Conservation (phyloP, 371 early-diverging fungal species). For the Actinomortierella wolfii region DNA sequence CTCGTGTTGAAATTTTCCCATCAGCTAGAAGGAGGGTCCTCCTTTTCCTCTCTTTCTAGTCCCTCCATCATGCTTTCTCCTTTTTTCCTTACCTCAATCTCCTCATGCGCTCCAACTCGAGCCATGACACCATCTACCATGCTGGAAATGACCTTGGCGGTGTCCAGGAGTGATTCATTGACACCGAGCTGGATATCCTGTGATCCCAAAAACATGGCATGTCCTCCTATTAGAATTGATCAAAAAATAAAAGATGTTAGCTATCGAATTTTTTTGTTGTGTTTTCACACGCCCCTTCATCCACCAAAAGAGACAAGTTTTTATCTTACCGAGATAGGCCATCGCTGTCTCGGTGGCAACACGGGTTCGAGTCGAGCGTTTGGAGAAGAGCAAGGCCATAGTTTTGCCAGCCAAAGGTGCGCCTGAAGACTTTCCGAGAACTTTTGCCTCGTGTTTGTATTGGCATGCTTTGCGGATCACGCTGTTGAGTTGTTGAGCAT, state of each 20-base stretch:
- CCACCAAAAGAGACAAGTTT: neutral
- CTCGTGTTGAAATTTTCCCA: too few species aligned
- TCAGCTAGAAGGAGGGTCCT: too few species aligned
- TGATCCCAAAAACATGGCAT: slow-evolving; percentile 90
- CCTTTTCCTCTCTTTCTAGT: too few species aligned
- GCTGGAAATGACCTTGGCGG: slow-evolving; percentile 85
- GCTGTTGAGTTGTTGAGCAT: slow-evolving; percentile 27
- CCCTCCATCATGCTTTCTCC: too few species aligned
- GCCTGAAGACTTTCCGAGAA: slow-evolving; percentile 52
- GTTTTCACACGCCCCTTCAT: neutral
- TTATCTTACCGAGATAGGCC: slow-evolving; percentile 71
- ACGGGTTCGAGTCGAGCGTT: slow-evolving; percentile 94
- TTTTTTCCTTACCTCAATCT: slow-evolving; percentile 85
- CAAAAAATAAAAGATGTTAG: neutral
- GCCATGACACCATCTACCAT: slow-evolving; percentile 97
- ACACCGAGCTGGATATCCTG: slow-evolving; percentile 95
- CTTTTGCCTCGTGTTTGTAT: slow-evolving; percentile 57
- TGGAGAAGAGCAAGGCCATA: slow-evolving; percentile 89
- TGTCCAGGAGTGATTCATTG: slow-evolving; percentile 90
- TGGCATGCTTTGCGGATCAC: slow-evolving; percentile 36
- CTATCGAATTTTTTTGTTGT: neutral
- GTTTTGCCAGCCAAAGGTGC: slow-evolving; percentile 74
- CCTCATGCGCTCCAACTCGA: slow-evolving; percentile 85
- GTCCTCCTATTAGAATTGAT: slow-evolving; percentile 70
- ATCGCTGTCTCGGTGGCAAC: slow-evolving; percentile 94